Percentiles rank a stretch among this genome's conserved stretches.
These are phyloP conservation scores for Cryptococcus sp. DNA, from an alignment of 1,284 basidiomycete species.

Conservation along the genomic window DNA sequence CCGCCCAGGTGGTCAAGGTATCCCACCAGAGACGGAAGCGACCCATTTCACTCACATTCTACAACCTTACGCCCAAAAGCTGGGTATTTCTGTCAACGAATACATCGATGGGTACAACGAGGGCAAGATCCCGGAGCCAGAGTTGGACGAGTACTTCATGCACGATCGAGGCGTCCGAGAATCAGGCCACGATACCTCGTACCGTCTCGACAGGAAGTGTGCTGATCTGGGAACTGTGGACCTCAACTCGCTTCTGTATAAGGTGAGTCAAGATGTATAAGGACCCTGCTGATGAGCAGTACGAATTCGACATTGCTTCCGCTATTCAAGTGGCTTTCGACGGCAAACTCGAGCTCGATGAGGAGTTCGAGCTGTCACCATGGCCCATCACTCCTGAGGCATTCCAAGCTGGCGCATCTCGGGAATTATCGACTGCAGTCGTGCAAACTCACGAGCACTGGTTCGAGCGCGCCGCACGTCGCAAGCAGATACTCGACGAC, in stretches of 20 bases:
- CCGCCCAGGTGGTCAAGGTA: conserved; percentile 90
- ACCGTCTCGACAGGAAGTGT: conserved; percentile 91
- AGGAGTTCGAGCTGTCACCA: conserved; percentile 86
- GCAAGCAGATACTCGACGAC: conserved; percentile 83
- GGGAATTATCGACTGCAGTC: conserved; percentile 66
- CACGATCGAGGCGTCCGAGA: conserved; percentile 94
- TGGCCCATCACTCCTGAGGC: conserved; percentile 83
- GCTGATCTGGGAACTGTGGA: conserved; percentile 95
- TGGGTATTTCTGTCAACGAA: conserved; percentile 93
- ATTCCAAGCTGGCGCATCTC: conserved; percentile 60
- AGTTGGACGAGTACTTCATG: conserved; percentile 93
- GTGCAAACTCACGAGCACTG: conserved; percentile 79
- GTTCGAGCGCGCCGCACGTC: conserved; percentile 81
- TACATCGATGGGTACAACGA: conserved; percentile 96
- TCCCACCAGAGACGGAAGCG: conserved; percentile 97
- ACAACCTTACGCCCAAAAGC: conserved; percentile 89
- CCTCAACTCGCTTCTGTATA: conserved; percentile 79
- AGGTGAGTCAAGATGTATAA: conserved; percentile 51
- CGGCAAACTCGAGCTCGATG: conserved; percentile 84
- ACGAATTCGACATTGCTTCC: conserved; percentile 89
- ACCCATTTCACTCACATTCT: conserved; percentile 97
- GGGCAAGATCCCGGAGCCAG: conserved; percentile 78
- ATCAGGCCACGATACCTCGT: conserved; percentile 95
- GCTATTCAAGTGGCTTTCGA: conserved; percentile 94
- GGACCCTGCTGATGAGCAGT: conserved; percentile 50